These are phyloP conservation scores for Stramenopiles sp. DNA, from an alignment of 352 stramenopile genomes.

Conservation along the genomic window DNA sequence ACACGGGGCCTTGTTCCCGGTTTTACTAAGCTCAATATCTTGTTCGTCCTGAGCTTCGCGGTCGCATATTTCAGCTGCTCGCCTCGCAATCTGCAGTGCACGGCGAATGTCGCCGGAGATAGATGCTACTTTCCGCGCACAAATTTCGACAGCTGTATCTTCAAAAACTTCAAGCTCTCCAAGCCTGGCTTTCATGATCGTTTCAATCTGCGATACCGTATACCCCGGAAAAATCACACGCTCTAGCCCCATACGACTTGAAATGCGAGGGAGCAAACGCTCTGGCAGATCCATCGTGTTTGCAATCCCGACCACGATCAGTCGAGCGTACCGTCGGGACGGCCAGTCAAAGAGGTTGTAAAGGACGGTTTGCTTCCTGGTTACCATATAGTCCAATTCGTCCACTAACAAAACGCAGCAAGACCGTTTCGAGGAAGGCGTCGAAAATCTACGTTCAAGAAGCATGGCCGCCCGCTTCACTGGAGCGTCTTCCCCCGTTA, in stretches of 20 bases:
- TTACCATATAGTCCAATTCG: conserved; percentile 58
- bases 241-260: conserved; percentile 37
- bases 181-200: conserved; percentile 22
- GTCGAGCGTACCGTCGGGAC: conserved; percentile 22
- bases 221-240: conserved; percentile 38
- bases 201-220: conserved; percentile 24
- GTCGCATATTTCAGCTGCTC: conserved; percentile 17
- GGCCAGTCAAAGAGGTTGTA: conserved; percentile 67
- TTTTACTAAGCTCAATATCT: neutral
- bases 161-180: conserved; percentile 29
- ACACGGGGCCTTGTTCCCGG: neutral
- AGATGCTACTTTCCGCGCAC: conserved; percentile 38
- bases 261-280: conserved; percentile 33
- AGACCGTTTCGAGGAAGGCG: conserved; percentile 1
- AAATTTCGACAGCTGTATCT: conserved; percentile 38
- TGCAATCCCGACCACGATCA: conserved; percentile 51
- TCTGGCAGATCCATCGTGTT: conserved; percentile 59
- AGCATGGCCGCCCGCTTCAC: conserved; percentile 17
- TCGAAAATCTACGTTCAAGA: conserved; percentile 41
- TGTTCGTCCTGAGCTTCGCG: neutral
- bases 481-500: conserved; percentile 21
- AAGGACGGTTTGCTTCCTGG: conserved; percentile 43
- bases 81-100: conserved; percentile 40
- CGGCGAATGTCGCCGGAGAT: conserved; percentile 48
- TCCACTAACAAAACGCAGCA: conserved; percentile 40